Conservation (phyloP, 495 filamentous ascomycete species). For the Penicillium simplicissimum region DNA sequence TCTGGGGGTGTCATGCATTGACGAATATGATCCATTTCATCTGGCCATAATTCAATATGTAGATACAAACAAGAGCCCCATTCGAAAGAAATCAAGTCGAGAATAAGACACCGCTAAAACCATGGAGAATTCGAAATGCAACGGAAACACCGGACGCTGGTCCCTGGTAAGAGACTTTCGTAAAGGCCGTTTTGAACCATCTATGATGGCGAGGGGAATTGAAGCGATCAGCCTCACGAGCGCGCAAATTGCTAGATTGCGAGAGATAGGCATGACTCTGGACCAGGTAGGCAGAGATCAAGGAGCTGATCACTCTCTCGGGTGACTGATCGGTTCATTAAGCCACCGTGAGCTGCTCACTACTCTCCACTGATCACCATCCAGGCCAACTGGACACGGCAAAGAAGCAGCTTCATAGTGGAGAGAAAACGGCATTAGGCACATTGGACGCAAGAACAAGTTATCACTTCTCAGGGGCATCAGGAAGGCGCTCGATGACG, state of each 20-base stretch:
- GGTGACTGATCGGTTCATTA: background rate
- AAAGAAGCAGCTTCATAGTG: background rate
- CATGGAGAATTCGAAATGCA: background rate
- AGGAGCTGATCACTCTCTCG: background rate
- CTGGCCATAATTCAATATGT: background rate
- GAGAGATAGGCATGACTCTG: background rate
- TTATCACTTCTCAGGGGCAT: slow-evolving; percentile 51
- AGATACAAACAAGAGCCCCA: background rate
- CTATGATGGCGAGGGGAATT: background rate
- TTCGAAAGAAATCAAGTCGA: background rate
- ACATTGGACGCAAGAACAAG: background rate
- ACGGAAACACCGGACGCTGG: background rate
- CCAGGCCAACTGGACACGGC: background rate
- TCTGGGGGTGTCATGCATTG: background rate
- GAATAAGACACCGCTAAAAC: background rate
- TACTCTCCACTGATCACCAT: background rate
- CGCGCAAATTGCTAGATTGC: background rate
- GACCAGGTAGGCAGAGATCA: no score
- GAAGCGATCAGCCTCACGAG: background rate
- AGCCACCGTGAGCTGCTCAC: background rate
- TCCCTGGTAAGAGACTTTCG: background rate
- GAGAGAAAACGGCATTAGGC: background rate
- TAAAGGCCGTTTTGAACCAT: background rate
- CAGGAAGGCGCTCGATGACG: slow-evolving; percentile 86
- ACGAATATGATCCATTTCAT: background rate